A percentile compares a stretch with the other conserved stretches of the same genome.
Evolutionary conservation across 257 asterid genomes (phyloP).

Genomic region (Thymus mandschuricus): DNA sequence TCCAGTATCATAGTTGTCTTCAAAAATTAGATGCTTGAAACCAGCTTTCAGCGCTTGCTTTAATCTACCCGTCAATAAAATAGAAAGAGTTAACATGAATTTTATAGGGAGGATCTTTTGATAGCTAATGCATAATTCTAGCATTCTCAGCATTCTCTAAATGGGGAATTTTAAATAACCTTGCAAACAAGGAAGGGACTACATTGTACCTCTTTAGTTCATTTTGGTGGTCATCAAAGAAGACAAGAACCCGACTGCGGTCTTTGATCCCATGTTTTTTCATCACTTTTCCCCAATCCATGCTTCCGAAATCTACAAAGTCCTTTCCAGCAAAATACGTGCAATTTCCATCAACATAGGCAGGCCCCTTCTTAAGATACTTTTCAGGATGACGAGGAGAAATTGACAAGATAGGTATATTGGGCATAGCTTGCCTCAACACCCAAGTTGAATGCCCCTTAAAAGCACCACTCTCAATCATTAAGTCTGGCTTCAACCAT

Average conservation of each 20-base stretch:
- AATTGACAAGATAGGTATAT: slow-evolving; percentile 75
- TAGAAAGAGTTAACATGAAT: slow-evolving; percentile 14
- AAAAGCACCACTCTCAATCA: slow-evolving; percentile 98
- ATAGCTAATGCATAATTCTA: slow-evolving; percentile 2
- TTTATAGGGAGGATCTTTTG: slow-evolving; percentile 1
- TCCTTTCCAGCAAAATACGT: slow-evolving; percentile 94
- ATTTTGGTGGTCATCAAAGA: slow-evolving; percentile 98
- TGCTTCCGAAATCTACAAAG: slow-evolving; percentile 94
- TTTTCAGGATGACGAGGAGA: slow-evolving; percentile 98
- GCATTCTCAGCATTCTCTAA: neutral
- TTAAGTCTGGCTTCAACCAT: slow-evolving; percentile 87
- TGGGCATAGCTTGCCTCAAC: slow-evolving; percentile 94
- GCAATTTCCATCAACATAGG: slow-evolving; percentile 96
- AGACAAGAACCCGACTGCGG: slow-evolving; percentile 71
- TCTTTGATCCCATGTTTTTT: slow-evolving; percentile 74
- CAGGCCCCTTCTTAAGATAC: slow-evolving; percentile 95
- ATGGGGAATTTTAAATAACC: neutral
- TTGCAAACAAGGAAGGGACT: slow-evolving; percentile 8
- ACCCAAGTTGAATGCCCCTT: slow-evolving; percentile 99
- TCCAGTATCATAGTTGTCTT: slow-evolving; percentile 99
- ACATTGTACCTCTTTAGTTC: slow-evolving; percentile 80
- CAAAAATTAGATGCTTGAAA: slow-evolving; percentile 90
- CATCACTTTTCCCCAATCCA: slow-evolving; percentile 84
- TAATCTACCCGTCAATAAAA: slow-evolving; percentile 53
- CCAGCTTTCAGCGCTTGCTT: slow-evolving; percentile 99